Base-by-base conservation (phyloP, 495 filamentous ascomycete genomes). In the Baudoinia panamericana region DNA sequence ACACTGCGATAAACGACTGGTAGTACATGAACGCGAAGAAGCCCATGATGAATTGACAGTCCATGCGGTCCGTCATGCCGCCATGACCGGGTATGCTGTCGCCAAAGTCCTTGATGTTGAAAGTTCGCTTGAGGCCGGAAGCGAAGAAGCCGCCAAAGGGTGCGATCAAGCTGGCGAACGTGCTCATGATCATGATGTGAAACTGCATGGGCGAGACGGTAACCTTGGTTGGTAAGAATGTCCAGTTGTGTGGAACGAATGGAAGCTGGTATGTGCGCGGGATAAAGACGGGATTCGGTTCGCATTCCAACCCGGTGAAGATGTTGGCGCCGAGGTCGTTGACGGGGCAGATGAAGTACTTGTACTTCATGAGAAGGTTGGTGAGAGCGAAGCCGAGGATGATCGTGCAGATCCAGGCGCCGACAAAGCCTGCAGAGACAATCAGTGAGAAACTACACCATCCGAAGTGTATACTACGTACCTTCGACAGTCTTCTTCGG, bases 1-100 rank as follows among this genome's bases (percentile, higher is more conserved):
- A 75, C 13, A 83, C 68, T 7, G 87, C 87, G 56, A 99, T 90
- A 59, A 99, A 99, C 54, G 84, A 87, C 60, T 93, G 84, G 63
- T 90, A 96, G 63, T 99, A 99, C 69, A 99, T 82, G 63, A 82
- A 96, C 10, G 92, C 75, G 53, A 99, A 96, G 67, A 95, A 84
- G 8, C 92, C 92, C 92, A 99, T 99, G 65, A 95, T 96, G 65
- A 95, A 95, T 57, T 99, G 92, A 63, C 92, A 99, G 55, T 99
- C 92, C 92, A 99, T 96, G 18, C 92, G 78, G 59, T 99, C 92
- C 5, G 92, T 99, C 62, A 99, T 96, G 48, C 92, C 92, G 35
- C 92, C 92, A 53, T 99, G 92, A 26, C 92, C 92, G 2, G 92
- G 92, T 50, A 99, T 96, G 15, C 82, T 84, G 57, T 99, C 84